Evolutionary conservation across 352 stramenopile genomes (phyloP).

Genomic region (Phytopythium vexans): DNA sequence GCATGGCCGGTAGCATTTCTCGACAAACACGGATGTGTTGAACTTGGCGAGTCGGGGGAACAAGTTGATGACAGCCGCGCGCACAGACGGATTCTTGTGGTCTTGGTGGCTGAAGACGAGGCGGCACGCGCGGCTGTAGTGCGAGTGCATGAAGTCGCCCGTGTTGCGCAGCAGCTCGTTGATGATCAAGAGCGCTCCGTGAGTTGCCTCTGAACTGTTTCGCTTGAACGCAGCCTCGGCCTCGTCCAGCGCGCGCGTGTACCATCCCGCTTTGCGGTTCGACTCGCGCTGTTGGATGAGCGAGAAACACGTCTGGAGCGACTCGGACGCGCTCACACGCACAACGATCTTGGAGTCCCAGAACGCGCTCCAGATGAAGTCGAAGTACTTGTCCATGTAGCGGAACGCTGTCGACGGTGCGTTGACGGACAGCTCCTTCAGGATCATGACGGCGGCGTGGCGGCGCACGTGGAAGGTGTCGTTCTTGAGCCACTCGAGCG

Average conservation of each 20-base stretch:
- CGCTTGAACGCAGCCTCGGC: constrained; percentile 66
- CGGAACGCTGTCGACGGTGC: constrained; percentile 81
- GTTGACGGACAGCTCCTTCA: constrained; percentile 86
- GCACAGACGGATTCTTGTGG: constrained; percentile 76
- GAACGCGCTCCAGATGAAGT: constrained; percentile 89
- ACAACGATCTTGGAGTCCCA: constrained; percentile 80
- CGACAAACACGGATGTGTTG: constrained; percentile 83
- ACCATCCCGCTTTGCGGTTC: constrained; percentile 83
- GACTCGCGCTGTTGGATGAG: constrained; percentile 87
- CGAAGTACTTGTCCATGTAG: constrained; percentile 89
- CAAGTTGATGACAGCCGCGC: constrained; percentile 80
- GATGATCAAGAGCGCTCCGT: constrained; percentile 79
- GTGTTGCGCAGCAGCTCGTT: constrained; percentile 87
- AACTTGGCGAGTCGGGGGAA: constrained; percentile 87
- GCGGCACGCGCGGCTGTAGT: constrained; percentile 71
- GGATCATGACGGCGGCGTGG: constrained; percentile 83
- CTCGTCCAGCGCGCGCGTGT: constrained; percentile 75
- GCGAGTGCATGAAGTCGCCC: constrained; percentile 86
- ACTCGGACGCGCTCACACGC: constrained; percentile 77
- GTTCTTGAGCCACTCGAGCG: constrained; percentile 87
- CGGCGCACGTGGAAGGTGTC: constrained; percentile 86
- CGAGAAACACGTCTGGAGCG: constrained; percentile 81
- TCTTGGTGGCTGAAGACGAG: constrained; percentile 76
- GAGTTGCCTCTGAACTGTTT: constrained; percentile 75
- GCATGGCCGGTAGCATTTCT: constrained; percentile 78